Evolutionary conservation across 805 yeast species (phyloP).

Genomic region (Candida chauliodis): DNA sequence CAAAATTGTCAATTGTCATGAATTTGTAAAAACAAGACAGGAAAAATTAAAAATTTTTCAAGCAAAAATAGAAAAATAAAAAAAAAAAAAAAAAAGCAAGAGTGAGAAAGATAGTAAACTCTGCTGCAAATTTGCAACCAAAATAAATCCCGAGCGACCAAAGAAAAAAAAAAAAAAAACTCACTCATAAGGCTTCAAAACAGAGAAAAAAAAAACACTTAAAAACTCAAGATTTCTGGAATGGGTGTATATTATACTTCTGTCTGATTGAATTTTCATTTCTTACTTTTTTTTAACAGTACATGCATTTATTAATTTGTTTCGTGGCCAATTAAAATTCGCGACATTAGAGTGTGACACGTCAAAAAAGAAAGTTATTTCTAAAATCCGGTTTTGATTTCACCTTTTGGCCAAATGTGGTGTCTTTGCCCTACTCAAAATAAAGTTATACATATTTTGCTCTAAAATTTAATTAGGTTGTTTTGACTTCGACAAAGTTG

Average conservation of each 20-base stretch:
- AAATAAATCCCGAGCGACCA: neutral
- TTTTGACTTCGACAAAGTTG: too few species aligned
- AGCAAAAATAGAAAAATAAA: neutral
- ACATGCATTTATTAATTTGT: neutral
- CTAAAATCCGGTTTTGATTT: neutral
- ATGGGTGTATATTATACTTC: too few species aligned
- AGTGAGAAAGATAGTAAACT: neutral
- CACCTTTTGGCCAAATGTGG: too few species aligned
- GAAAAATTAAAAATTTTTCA: neutral
- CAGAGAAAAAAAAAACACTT: too few species aligned
- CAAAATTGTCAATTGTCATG: neutral
- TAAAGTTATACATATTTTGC: too few species aligned
- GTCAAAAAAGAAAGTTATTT: neutral
- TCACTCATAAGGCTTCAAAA: too few species aligned
- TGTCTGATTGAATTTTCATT: neutral
- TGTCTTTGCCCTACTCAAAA: too few species aligned
- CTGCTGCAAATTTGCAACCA: slow-evolving; percentile 5
- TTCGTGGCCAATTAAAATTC: slow-evolving; percentile 1
- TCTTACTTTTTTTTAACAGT: neutral
- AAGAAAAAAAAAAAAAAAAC: too few species aligned
- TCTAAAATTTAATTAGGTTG: too few species aligned
- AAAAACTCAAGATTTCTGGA: too few species aligned
- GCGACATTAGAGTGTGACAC: slow-evolving; percentile 5
- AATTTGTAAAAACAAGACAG: neutral
- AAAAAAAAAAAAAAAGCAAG: neutral